Base-by-base conservation (phyloP, 805 yeast genomes). In the Pichia nanzhaoensis region DNA sequence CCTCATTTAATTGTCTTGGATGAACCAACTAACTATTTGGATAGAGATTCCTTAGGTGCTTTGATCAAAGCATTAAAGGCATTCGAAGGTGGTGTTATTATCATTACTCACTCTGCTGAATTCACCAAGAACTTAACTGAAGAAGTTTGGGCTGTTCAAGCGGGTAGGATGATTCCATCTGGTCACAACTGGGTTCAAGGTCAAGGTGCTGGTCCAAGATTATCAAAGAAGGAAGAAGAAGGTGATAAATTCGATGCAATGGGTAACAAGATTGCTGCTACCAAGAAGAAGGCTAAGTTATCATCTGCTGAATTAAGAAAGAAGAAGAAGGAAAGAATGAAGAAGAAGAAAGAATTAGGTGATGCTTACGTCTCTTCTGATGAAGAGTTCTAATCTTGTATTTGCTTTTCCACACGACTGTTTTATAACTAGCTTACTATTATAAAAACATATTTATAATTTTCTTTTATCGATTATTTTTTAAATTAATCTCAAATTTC, bases 291-390 rank as follows among this genome's bases (percentile, higher is more conserved):
- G 83, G 78, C 80, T 74, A 93, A 93, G 86, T 80, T 93, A 68
- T 86, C 97, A 60, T 89, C 98, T 69, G 97, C 99, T 58, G 99
- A 93, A 75, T 79, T 91, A 72, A 88, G 99, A 84, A 93, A 93
- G 96, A 93, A 93, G 96, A 93, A 93, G 97, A 93, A 93, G 95
- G 99, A 93, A 79, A 89, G 99, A 84, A 90, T 93, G 98, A 88
- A 85, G 85, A 93, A 91, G 95, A 93, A 91, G 97, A 93, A 93
- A 95, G 95, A 84, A 74, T 73, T 90, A 70, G 98, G 98, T 80
- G 99, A 93, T 69, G 98, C 93, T 73, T 95, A 93, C 72, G 97
- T 89, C 60, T 91, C 98, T 55, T 52, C 55, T 21, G 93, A 95
- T 63, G 99, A 91, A 48, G 93, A 83, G 62, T 75, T 80, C 57